Evolutionary conservation across 1,284 basidiomycete genomes (phyloP).

Genomic region (Rhodotorula glutinis): DNA sequence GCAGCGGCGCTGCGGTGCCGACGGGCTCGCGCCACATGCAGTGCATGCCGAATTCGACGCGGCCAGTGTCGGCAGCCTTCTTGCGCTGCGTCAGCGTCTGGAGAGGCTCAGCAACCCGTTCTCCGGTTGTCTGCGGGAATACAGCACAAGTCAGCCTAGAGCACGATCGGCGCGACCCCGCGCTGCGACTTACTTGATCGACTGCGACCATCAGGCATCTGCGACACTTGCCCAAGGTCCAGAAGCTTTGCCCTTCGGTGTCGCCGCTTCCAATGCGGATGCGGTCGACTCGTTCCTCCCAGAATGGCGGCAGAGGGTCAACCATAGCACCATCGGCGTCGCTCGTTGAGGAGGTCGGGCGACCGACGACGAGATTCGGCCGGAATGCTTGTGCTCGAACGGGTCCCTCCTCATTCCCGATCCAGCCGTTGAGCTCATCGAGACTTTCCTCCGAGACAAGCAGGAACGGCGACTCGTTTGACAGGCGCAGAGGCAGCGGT

Average conservation of each 20-base stretch:
- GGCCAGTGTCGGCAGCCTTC: conserved; percentile 10
- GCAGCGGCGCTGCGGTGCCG: too few relatives aligned
- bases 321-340: not conserved
- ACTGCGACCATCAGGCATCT: conserved; percentile 35
- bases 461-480: conserved; percentile 39
- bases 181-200: conserved; percentile 20
- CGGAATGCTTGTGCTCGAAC: conserved; percentile 25
- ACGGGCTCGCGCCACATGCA: conserved; percentile 5
- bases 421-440: conserved; percentile 21
- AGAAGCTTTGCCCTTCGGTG: conserved; percentile 1
- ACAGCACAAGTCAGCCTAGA: accelerated
- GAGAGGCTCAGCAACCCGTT: conserved; percentile 21
- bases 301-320: conserved; percentile 11
- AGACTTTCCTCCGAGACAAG: conserved; percentile 28
- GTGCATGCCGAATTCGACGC: conserved; percentile 32
- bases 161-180: not conserved
- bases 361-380: conserved; percentile 26
- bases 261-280: conserved; percentile 6
- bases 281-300: conserved; percentile 21
- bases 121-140: conserved; percentile 13
- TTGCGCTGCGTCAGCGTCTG: conserved; percentile 17
- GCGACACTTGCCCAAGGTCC: conserved; percentile 25
- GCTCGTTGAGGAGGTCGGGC: not conserved
- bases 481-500: conserved; percentile 26
- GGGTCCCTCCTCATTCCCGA: not conserved